Evolutionary conservation across 345 rosid genomes (phyloP).

Genomic region (Populus davidiana): DNA sequence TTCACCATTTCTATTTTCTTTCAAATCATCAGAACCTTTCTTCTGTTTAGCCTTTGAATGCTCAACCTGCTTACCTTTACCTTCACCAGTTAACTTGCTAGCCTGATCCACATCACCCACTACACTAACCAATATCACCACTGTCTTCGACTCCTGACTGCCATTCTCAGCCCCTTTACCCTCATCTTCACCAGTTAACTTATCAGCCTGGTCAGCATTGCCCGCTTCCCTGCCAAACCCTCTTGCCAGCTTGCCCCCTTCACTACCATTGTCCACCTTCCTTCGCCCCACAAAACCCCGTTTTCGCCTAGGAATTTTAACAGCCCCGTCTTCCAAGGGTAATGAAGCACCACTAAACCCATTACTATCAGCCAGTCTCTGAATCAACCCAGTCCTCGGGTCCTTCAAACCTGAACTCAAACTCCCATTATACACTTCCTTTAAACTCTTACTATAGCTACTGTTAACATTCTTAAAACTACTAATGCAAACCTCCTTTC

Average conservation of each 20-base stretch:
- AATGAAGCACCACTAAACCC: conserved; percentile 44
- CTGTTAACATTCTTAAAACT: conserved; percentile 38
- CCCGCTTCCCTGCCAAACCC: conserved; percentile 27
- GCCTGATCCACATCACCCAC: conserved; percentile 34
- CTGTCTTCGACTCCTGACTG: conserved; percentile 26
- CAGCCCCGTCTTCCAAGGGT: conserved; percentile 44
- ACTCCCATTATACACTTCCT: conserved; percentile 50
- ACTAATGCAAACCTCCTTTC: conserved; percentile 52
- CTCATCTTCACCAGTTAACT: conserved; percentile 37
- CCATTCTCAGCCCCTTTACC: conserved; percentile 24
- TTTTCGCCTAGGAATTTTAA: conserved; percentile 74
- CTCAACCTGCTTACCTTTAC: conserved; percentile 30
- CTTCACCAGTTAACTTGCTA: conserved; percentile 36
- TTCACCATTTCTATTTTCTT: conserved; percentile 34
- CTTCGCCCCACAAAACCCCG: conserved; percentile 76
- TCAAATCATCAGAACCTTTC: conserved; percentile 31
- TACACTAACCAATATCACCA: conserved; percentile 33
- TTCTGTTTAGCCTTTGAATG: conserved; percentile 37
- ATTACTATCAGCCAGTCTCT: conserved; percentile 33
- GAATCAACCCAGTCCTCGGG: conserved; percentile 36
- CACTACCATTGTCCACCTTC: conserved; percentile 47
- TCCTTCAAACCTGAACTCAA: conserved; percentile 32
- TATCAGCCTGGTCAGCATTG: conserved; percentile 31
- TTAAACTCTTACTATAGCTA: conserved; percentile 39
- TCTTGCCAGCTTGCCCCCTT: neutral